A percentile compares a stretch with the other conserved stretches of the same genome.
phyloP scores from a whole-genome alignment of 23 red algal species.

The Gracilaria domingensis region DNA sequence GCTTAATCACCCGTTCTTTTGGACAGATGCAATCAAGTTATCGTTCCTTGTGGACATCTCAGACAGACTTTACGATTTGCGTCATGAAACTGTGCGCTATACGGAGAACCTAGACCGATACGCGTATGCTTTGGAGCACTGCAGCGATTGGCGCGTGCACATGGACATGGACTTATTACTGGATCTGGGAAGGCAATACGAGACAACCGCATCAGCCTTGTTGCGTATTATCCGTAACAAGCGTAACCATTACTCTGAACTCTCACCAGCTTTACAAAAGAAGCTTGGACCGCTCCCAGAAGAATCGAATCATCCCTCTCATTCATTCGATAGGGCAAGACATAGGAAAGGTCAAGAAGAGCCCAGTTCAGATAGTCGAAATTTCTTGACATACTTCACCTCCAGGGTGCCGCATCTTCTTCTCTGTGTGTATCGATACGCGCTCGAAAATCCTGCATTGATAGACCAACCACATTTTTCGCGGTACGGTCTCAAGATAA shows the following conservation, averaged over 20 bases:
- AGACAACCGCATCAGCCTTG: constrained; percentile 79
- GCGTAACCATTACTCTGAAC: constrained; percentile 94
- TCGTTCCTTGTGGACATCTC: constrained; percentile 94
- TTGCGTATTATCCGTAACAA: constrained; percentile 97
- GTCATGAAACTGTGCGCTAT: constrained; percentile 41
- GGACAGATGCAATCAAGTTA: constrained; percentile 92
- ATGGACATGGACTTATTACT: constrained; percentile 81
- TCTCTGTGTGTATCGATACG: constrained; percentile 88
- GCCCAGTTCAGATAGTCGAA: neutral
- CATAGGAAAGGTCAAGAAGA: neutral
- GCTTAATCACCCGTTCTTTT: constrained; percentile 94
- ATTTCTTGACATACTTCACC: constrained; percentile 92
- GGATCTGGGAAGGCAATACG: constrained; percentile 76
- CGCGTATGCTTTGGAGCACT: constrained; percentile 40
- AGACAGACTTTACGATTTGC: constrained; percentile 81
- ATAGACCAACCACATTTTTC: constrained; percentile 79
- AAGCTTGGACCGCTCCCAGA: constrained; percentile 85
- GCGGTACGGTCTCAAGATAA: constrained; percentile 75
- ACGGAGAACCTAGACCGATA: constrained; percentile 68
- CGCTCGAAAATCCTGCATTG: constrained; percentile 65
- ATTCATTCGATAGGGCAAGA: constrained; percentile 1
- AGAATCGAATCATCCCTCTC: constrained; percentile 6
- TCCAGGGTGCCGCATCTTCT: constrained; percentile 86
- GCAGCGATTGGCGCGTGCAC: constrained; percentile 71
- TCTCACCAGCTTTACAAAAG: constrained; percentile 57